These are phyloP conservation scores for Podospora conica DNA, from an alignment of 495 filamentous ascomycete genomes.

Conservation along the genomic window DNA sequence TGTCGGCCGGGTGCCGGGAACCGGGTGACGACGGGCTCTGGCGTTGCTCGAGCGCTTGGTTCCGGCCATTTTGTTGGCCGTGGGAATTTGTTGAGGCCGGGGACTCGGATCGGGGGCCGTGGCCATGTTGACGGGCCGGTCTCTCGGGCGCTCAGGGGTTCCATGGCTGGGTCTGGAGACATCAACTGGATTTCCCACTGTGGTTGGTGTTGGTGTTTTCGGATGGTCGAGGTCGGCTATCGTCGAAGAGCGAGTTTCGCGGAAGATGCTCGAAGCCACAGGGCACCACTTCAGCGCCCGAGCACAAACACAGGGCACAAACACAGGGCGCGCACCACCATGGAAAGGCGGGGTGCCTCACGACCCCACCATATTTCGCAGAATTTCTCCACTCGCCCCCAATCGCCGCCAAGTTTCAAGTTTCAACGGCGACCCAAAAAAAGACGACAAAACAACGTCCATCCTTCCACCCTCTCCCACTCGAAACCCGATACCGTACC, in stretches of 20 bases:
- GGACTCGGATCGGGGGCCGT: background rate
- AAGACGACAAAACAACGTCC: background rate
- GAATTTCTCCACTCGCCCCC: background rate
- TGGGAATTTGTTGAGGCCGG: background rate
- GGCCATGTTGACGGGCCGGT: background rate
- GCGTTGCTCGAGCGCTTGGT: background rate
- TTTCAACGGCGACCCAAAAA: background rate
- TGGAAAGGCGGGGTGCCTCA: background rate
- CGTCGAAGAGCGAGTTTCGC: no score
- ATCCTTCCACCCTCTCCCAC: background rate
- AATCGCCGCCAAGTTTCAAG: background rate
- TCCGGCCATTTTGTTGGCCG: background rate
- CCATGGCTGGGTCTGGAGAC: no score
- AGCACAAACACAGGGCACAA: background rate
- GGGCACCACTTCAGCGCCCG: background rate
- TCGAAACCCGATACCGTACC: background rate
- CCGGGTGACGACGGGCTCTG: background rate
- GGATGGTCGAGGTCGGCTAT: no score
- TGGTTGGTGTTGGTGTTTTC: no score
- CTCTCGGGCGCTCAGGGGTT: background rate
- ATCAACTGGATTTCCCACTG: no score
- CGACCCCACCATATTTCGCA: background rate
- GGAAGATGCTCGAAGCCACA: background rate
- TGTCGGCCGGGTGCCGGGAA: background rate
- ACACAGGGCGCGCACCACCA: no score